Conservation (phyloP, 1,284 basidiomycete species). For the Microbotryomycetes sp. region DNA sequence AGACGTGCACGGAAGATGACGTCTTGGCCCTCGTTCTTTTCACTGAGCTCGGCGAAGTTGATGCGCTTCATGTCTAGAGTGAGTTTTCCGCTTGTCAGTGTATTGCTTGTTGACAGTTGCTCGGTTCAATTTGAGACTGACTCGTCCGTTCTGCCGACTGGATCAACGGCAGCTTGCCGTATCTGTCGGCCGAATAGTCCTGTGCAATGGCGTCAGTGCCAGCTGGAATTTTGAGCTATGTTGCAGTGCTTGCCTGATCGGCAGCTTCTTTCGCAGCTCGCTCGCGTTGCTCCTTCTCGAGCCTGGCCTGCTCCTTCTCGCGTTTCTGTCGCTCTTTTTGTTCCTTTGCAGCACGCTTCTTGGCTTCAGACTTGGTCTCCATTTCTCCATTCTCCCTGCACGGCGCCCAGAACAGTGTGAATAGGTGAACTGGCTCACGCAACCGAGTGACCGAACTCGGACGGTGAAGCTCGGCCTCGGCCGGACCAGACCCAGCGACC, state of each 20-base stretch:
- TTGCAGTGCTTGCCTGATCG: conserved; percentile 41
- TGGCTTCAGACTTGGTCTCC: conserved; percentile 69
- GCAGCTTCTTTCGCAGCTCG: conserved; percentile 65
- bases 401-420: background rate
- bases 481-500: background rate
- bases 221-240: background rate
- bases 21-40: conserved; percentile 63
- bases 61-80: conserved; percentile 40
- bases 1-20: conserved; percentile 84
- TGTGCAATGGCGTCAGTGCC: conserved; percentile 36
- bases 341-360: conserved; percentile 84
- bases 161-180: conserved; percentile 84
- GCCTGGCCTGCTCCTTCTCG: conserved; percentile 76
- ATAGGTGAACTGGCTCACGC: background rate
- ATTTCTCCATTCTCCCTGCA: conserved; percentile 42
- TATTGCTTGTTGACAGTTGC: background rate
- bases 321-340: conserved; percentile 63
- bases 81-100: background rate
- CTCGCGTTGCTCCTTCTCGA: conserved; percentile 68
- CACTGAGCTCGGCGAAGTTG: conserved; percentile 61
- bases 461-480: background rate
- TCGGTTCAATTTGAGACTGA: conserved; percentile 28
- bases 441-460: background rate
- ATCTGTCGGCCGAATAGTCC: conserved; percentile 80
- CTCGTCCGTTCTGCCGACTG: conserved; percentile 67